Evolutionary conservation across 116 monocot genomes (phyloP).

Genomic region (Iris pallida): DNA sequence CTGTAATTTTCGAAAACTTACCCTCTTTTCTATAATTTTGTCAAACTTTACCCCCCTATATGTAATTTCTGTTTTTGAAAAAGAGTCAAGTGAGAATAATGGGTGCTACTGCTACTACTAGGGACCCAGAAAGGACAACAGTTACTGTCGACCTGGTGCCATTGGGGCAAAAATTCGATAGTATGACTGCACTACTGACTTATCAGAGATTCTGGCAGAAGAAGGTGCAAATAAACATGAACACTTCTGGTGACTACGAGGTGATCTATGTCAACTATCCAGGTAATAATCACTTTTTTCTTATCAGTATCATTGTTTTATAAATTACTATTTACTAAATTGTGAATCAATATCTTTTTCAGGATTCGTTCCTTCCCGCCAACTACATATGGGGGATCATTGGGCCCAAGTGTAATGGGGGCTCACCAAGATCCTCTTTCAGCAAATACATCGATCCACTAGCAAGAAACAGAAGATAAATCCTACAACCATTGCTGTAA

Average conservation of each 20-base stretch:
- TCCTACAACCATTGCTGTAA: slow-evolving; percentile 35
- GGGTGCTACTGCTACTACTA: slow-evolving; percentile 46
- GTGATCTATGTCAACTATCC: slow-evolving; percentile 67
- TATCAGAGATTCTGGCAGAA: slow-evolving; percentile 75
- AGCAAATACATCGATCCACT: slow-evolving; percentile 43
- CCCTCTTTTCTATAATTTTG: no score
- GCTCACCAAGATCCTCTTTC: slow-evolving; percentile 47
- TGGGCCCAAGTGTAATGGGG: slow-evolving; percentile 21
- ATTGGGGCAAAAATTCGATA: slow-evolving; percentile 79
- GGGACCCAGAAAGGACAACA: slow-evolving; percentile 51
- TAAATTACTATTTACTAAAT: background rate
- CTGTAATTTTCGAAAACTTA: no score
- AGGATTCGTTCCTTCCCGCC: slow-evolving; percentile 66
- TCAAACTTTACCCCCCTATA: no score
- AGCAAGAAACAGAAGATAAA: slow-evolving; percentile 42
- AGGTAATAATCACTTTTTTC: slow-evolving; percentile 31
- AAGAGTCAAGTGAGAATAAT: slow-evolving; percentile 90
- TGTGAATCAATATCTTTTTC: slow-evolving; percentile 13
- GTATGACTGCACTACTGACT: slow-evolving; percentile 63
- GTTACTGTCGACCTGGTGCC: slow-evolving; percentile 68
- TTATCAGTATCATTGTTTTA: background rate
- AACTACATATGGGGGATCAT: slow-evolving; percentile 14
- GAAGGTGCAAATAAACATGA: slow-evolving; percentile 58
- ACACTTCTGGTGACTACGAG: slow-evolving; percentile 68
- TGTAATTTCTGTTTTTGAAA: no score